Conservation (phyloP, 345 rosid species). For the Syzygium jambos region DNA sequence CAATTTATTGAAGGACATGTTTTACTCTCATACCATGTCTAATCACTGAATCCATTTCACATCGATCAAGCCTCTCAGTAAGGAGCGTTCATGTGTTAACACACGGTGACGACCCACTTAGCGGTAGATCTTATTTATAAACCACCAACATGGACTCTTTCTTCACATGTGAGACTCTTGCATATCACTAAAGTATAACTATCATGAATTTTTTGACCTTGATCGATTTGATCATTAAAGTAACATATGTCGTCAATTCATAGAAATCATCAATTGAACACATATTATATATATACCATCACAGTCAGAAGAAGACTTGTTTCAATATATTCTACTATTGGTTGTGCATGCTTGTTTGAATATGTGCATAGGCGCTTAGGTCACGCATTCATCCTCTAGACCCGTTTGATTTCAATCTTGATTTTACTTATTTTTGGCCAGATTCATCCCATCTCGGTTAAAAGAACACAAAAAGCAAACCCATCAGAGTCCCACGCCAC, state of each 20-base stretch:
- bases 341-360: neutral
- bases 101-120: rapidly evolving
- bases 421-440: neutral
- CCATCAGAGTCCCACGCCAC: neutral
- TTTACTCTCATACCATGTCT: neutral
- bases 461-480: neutral
- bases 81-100: neutral
- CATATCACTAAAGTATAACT: neutral
- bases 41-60: neutral
- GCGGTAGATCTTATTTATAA: too few relatives aligned
- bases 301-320: too few relatives aligned
- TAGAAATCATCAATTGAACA: too few relatives aligned
- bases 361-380: neutral
- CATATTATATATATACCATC: too few relatives aligned
- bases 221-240: neutral
- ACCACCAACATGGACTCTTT: neutral
- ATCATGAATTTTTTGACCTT: too few relatives aligned
- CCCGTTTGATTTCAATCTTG: neutral
- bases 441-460: neutral
- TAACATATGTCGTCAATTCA: too few relatives aligned
- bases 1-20: rapidly evolving
- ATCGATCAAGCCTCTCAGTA: neutral
- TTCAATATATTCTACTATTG: neutral
- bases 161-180: rapidly evolving
- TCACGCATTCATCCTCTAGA: neutral